These are phyloP conservation scores for Musa balbisiana DNA, from an alignment of 202 grass and related monocot species.

Conservation along the genomic window DNA sequence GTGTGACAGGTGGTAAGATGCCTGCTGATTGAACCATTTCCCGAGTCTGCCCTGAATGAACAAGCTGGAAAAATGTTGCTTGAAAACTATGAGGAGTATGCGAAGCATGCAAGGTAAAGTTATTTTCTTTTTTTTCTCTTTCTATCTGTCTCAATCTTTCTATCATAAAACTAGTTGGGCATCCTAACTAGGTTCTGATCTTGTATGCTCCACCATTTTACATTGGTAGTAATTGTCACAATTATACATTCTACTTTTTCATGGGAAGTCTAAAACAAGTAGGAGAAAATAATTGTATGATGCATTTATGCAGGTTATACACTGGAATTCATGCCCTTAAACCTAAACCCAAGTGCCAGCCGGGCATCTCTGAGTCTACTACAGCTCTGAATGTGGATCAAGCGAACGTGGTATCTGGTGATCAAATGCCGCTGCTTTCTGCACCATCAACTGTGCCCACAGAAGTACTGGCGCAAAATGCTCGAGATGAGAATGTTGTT, in stretches of 20 bases:
- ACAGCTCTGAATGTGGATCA: constrained; percentile 62
- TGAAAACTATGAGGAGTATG: constrained; percentile 76
- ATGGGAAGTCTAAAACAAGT: background rate
- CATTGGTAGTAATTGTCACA: too few relatives aligned
- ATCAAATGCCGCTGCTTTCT: constrained; percentile 22
- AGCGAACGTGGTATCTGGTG: constrained; percentile 25
- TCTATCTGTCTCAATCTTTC: background rate
- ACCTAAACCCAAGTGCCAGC: constrained; percentile 52
- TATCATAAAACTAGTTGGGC: too few relatives aligned
- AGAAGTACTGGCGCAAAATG: constrained; percentile 34
- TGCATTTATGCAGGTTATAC: constrained; percentile 29
- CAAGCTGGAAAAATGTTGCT: constrained; percentile 92
- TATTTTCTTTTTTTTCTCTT: background rate
- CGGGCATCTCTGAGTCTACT: constrained; percentile 66
- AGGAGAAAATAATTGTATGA: background rate
- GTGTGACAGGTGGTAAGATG: constrained; percentile 76
- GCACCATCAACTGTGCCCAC: constrained; percentile 24
- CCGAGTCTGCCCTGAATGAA: constrained; percentile 84
- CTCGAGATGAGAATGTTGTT: constrained; percentile 47
- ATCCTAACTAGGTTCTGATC: too few relatives aligned
- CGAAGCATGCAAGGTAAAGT: constrained; percentile 69
- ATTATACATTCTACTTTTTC: too few relatives aligned
- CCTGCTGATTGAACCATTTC: constrained; percentile 85
- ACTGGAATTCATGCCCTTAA: constrained; percentile 76
- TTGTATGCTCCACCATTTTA: too few relatives aligned